phyloP scores from a whole-genome alignment of 164 flowering plant species.

The Stephania yunnanensis region DNA sequence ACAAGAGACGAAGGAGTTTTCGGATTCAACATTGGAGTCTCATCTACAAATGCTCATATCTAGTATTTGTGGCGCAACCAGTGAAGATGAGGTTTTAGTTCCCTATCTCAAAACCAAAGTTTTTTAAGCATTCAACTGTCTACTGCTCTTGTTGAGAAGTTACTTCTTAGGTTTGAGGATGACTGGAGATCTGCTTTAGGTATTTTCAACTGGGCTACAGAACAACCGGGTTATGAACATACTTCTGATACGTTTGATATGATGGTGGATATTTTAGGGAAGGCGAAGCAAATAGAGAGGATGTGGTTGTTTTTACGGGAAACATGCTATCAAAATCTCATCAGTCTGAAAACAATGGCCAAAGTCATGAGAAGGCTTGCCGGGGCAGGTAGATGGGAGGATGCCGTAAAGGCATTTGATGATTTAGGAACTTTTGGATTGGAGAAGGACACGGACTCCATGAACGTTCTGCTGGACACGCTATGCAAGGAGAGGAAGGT shows the following conservation, averaged over 20 bases:
- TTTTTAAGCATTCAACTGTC: slow-evolving; percentile 31
- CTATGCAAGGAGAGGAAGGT: slow-evolving; percentile 73
- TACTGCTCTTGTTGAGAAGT: slow-evolving; percentile 27
- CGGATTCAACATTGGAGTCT: slow-evolving; percentile 10
- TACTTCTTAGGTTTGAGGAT: slow-evolving; percentile 55
- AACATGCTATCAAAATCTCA: slow-evolving; percentile 28
- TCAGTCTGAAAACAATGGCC: slow-evolving; percentile 47
- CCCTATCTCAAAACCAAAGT: slow-evolving; percentile 31
- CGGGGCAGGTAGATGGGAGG: slow-evolving; percentile 67
- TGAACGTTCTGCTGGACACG: slow-evolving; percentile 79
- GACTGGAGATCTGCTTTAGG: slow-evolving; percentile 83
- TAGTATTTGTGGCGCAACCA: slow-evolving; percentile 27
- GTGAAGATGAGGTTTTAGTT: slow-evolving; percentile 43
- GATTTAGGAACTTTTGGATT: slow-evolving; percentile 41
- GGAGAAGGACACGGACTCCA: slow-evolving; percentile 61
- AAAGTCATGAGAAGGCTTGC: slow-evolving; percentile 77
- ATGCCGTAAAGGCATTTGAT: slow-evolving; percentile 35
- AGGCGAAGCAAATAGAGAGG: slow-evolving; percentile 50
- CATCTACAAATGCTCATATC: slow-evolving; percentile 30
- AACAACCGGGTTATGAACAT: slow-evolving; percentile 33
- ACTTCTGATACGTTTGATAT: slow-evolving; percentile 40
- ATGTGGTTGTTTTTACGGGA: slow-evolving; percentile 50
- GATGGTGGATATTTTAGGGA: slow-evolving; percentile 74
- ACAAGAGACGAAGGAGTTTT: slow-evolving; percentile 10
- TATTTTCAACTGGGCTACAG: slow-evolving; percentile 58